Conservation (phyloP, 2,329 filamentous ascomycete species). For the Cordyceps cateniannulata region DNA sequence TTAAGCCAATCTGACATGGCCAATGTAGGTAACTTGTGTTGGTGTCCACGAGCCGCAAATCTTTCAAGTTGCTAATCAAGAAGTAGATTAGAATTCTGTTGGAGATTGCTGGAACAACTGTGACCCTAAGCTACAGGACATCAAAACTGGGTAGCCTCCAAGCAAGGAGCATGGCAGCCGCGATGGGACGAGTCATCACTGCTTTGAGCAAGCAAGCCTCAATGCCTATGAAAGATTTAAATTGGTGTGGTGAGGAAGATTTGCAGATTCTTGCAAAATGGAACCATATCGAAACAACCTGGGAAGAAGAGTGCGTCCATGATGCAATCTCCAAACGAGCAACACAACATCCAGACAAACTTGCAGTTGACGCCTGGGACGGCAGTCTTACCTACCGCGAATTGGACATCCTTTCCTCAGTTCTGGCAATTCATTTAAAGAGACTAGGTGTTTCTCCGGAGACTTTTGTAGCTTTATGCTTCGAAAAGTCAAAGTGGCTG, state of each 20-base stretch:
- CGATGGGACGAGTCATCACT: not conserved
- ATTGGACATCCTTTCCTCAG: slow-evolving; percentile 19
- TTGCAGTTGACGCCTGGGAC: slow-evolving; percentile 38
- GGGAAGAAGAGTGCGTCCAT: not conserved
- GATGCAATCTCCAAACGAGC: not conserved
- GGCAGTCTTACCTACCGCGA: slow-evolving; percentile 35
- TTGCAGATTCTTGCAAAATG: not conserved
- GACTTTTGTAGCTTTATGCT: slow-evolving; percentile 17
- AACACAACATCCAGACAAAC: not conserved
- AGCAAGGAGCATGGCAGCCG: not conserved
- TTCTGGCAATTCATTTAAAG: slow-evolving; percentile 14
- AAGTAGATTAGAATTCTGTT: not conserved
- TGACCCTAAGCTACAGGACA: not conserved
- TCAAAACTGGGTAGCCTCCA: not conserved
- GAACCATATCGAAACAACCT: not conserved
- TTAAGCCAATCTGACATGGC: not conserved
- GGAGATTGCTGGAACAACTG: not conserved
- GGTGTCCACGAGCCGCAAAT: not conserved
- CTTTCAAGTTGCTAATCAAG: not conserved
- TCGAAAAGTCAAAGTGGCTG: slow-evolving; percentile 22
- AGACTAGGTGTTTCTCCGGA: slow-evolving; percentile 22
- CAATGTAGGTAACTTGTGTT: not conserved
- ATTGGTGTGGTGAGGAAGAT: not conserved
- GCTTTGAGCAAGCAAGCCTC: not conserved
- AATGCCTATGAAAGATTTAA: not conserved